A percentile compares a stretch with the other conserved stretches of the same genome.
Conservation (phyloP, 805 yeast genomes). For the Myxozyma mucilagina region DNA sequence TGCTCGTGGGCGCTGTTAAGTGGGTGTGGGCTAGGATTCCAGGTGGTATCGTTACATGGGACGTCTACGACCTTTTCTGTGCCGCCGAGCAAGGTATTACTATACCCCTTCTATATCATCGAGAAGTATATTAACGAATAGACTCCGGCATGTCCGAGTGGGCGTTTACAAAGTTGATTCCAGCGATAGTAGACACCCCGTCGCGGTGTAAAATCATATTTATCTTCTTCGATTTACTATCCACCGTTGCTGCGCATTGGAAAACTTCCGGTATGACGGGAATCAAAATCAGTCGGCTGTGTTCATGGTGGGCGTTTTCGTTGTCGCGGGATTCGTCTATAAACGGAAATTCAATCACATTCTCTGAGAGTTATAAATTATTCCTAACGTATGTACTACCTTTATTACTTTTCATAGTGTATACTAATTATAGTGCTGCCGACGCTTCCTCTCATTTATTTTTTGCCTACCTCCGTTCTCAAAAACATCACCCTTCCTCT, state of each 20-base stretch:
- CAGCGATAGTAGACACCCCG: constrained; percentile 76
- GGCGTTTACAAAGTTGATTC: constrained; percentile 71
- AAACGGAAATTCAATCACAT: background rate
- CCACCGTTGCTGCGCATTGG: constrained; percentile 75
- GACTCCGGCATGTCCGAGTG: constrained; percentile 66
- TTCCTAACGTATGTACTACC: constrained; percentile 13
- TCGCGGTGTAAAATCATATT: constrained; percentile 88
- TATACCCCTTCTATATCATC: background rate
- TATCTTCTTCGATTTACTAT: constrained; percentile 79
- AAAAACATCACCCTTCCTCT: constrained; percentile 2
- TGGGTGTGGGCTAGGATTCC: constrained; percentile 84
- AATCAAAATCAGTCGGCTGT: constrained; percentile 74
- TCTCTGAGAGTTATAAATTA: constrained; percentile 15
- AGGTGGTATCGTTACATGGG: constrained; percentile 82
- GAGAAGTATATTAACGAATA: constrained; percentile 31
- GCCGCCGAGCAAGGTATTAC: constrained; percentile 49
- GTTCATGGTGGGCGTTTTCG: constrained; percentile 87
- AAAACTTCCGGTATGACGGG: constrained; percentile 77
- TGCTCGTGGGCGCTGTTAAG: constrained; percentile 67
- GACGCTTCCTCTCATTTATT: constrained; percentile 83
- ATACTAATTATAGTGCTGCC: constrained; percentile 74
- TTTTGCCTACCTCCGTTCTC: constrained; percentile 69
- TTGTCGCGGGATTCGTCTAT: constrained; percentile 41
- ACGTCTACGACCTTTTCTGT: constrained; percentile 69
- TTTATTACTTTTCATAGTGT: background rate